These are phyloP conservation scores for Halteria grandinella DNA, from an alignment of 73 alveolate genomes.

Conservation along the genomic window DNA sequence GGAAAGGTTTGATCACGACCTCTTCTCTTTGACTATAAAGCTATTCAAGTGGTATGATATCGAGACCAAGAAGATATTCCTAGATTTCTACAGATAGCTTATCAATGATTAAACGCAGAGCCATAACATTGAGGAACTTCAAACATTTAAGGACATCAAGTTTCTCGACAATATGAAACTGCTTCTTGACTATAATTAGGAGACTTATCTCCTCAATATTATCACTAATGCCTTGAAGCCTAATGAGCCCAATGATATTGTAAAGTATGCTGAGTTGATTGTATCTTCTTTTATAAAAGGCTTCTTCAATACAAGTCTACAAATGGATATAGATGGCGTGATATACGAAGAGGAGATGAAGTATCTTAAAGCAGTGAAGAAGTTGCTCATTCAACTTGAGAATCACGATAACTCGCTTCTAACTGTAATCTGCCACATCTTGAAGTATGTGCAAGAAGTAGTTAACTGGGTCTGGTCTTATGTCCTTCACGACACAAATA, in stretches of 20 bases:
- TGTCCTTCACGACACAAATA: not conserved
- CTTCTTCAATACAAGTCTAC: too few species aligned
- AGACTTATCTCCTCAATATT: constrained; percentile 3
- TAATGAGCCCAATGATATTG: too few species aligned
- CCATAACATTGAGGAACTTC: too few species aligned
- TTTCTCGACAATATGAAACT: too few species aligned
- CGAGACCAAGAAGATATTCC: constrained; percentile 1
- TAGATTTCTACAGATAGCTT: constrained; percentile 12
- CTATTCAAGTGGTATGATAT: constrained; percentile 8
- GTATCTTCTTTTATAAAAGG: too few species aligned
- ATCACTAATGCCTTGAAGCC: too few species aligned
- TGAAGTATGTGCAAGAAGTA: constrained; percentile 7
- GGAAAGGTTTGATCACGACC: not conserved
- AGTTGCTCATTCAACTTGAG: not conserved
- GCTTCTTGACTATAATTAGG: not conserved
- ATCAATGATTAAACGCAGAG: too few species aligned
- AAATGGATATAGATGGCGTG: too few species aligned
- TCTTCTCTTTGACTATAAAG: not conserved
- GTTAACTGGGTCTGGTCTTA: not conserved
- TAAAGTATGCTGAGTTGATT: too few species aligned
- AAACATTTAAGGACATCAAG: not conserved
- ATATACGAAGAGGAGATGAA: constrained; percentile 4
- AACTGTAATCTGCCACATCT: not conserved
- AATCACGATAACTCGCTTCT: not conserved
- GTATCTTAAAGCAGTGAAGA: not conserved